phyloP scores from a whole-genome alignment of 345 rosid species.

The Camelina sativa region DNA sequence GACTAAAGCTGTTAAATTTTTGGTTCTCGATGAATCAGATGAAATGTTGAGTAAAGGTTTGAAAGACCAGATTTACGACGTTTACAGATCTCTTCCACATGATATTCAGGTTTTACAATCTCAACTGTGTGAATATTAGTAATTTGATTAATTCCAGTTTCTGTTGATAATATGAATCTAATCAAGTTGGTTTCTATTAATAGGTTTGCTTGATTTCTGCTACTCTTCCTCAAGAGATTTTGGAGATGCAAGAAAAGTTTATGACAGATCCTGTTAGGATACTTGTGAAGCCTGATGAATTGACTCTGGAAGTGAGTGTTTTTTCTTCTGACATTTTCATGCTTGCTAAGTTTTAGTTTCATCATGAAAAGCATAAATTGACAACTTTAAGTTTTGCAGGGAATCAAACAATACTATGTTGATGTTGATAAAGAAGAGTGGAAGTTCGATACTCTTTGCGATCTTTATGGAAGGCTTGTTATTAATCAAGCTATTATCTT shows the following conservation, averaged over 20 bases:
- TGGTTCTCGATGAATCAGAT: slow-evolving; percentile 83
- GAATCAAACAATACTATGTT: slow-evolving; percentile 88
- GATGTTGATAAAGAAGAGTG: slow-evolving; percentile 96
- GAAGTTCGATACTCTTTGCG: slow-evolving; percentile 95
- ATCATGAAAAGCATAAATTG: background rate
- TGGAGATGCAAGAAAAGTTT: slow-evolving; percentile 92
- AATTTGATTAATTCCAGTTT: background rate
- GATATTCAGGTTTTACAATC: slow-evolving; percentile 72
- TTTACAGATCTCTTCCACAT: slow-evolving; percentile 88
- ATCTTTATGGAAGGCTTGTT: slow-evolving; percentile 90
- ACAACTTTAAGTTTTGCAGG: slow-evolving; percentile 44
- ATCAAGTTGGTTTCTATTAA: background rate
- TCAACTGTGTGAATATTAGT: background rate
- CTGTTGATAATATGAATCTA: background rate
- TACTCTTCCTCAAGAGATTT: slow-evolving; percentile 91
- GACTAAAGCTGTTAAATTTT: slow-evolving; percentile 64
- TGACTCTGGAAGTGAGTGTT: slow-evolving; percentile 76
- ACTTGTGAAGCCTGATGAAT: slow-evolving; percentile 91
- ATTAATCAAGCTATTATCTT: slow-evolving; percentile 94
- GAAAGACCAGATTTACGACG: slow-evolving; percentile 96
- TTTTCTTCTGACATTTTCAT: background rate
- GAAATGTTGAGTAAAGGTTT: slow-evolving; percentile 98
- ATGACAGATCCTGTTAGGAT: slow-evolving; percentile 98
- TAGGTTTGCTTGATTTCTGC: slow-evolving; percentile 95
- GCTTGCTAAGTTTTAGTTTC: background rate